Conservation (phyloP, 768 basidiomycete genomes). For the Lentinula sp. region DNA sequence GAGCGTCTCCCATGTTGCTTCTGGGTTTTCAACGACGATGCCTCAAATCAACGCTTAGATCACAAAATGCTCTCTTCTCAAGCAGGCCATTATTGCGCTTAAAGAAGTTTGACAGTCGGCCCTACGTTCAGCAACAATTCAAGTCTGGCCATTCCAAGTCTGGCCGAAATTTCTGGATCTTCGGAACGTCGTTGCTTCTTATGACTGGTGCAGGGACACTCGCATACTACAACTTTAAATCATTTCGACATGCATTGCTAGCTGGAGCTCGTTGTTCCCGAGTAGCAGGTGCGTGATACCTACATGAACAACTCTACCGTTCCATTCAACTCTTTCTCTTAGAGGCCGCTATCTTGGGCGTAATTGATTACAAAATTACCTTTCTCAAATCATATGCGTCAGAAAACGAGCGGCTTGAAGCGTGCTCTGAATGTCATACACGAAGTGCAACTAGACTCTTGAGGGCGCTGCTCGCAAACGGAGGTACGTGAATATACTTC, state of each 20-base stretch:
- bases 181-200: not conserved
- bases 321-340: constrained; percentile 9
- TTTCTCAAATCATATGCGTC: constrained; percentile 48
- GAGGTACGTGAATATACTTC: constrained; percentile 44
- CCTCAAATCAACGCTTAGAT: not conserved
- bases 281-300: constrained; percentile 50
- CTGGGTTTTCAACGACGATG: not conserved
- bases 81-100: not conserved
- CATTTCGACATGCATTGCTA: constrained; percentile 69
- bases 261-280: constrained; percentile 76
- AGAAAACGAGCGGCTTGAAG: constrained; percentile 41
- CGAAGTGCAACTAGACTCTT: constrained; percentile 78
- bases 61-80: not conserved
- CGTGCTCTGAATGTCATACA: constrained; percentile 74
- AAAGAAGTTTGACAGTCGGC: not conserved
- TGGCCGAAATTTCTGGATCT: not conserved
- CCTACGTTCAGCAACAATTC: not conserved
- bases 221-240: constrained; percentile 64
- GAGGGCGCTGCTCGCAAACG: constrained; percentile 81
- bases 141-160: not conserved
- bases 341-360: constrained; percentile 60
- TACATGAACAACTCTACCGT: not conserved
- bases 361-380: constrained; percentile 68
- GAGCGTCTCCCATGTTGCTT: not conserved
- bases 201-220: constrained; percentile 12